A percentile compares a stretch with the other conserved stretches of the same genome.
Conservation (phyloP, 768 basidiomycete species). For the Jaapia argillacea region DNA sequence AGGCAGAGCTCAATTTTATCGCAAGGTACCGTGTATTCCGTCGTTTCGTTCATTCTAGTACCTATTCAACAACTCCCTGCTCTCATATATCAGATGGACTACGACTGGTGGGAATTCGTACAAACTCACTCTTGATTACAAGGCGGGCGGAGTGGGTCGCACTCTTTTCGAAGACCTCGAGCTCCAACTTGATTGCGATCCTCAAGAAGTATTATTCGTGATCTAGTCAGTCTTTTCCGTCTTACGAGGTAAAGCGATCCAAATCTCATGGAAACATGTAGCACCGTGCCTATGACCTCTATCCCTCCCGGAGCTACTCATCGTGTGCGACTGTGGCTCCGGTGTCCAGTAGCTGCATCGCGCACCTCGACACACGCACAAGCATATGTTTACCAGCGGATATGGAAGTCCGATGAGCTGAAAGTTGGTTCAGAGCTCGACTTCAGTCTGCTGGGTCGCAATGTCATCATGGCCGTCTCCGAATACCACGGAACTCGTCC, state of each 20-base stretch:
- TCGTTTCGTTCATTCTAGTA: neutral
- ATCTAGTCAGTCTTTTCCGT: no score
- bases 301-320: no score
- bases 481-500: no score
- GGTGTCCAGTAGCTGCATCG: conserved; percentile 43
- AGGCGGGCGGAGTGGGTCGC: conserved; percentile 50
- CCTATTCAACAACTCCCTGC: no score
- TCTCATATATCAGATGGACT: conserved; percentile 34
- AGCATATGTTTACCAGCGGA: conserved; percentile 50
- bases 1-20: conserved; percentile 45
- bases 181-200: conserved; percentile 46
- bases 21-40: conserved; percentile 31
- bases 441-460: conserved; percentile 39
- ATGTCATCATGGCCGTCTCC: conserved; percentile 45
- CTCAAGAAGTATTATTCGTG: no score
- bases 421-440: conserved; percentile 48
- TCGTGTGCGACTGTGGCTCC: no score
- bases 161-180: conserved; percentile 41
- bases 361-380: conserved; percentile 10
- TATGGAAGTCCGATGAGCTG: conserved; percentile 56
- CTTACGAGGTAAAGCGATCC: no score
- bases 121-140: conserved; percentile 53
- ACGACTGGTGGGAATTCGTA: conserved; percentile 33
- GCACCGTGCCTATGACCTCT: no score
- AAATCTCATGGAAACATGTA: no score